Evolutionary conservation across 2,329 filamentous ascomycete species (phyloP), one percentile per base, ranked within the genome.

Genomic region (Venturia aucupariae): DNA sequence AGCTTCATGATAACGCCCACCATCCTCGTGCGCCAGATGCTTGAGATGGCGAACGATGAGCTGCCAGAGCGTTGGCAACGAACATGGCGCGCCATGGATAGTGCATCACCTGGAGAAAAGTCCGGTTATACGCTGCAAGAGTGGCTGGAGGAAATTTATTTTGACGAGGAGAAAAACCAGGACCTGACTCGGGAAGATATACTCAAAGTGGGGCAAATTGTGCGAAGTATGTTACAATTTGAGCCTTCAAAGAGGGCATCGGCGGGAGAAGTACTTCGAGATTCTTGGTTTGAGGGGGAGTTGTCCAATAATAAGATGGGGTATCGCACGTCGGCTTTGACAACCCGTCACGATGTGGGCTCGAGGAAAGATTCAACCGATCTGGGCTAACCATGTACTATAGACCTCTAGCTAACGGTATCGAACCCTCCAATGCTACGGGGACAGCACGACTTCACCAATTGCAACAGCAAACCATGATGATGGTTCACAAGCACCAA

Each of bases 121-220:
- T 17, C 68, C 0, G 68, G 64, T 6, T 67, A 68, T 17, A 68
- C 64, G 19, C 68, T 77, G 39, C 73, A 76, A 64, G 67, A 74
- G 64, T 77, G 73, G 74, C 66, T 77, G 30, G 71, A 75, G 68
- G 72, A 76, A 65, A 68, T 72, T 30, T 76, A 77, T 62, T 77
- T 76, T 68, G 71, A 75, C 64, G 67, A 69, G 19, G 70, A 66
- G 39, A 69, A 68, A 59, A 61, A 59, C 6, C 61, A 67, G 39
- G 67, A 69, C 24, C 51, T 70, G 44, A 68, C 35, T 3, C 65
- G 62, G 39, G 66, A 68, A 51, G 70, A 71, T n/a, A 67, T 72
- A 13, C 4, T 68, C 4, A 35, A 38, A 35, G 61, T 71, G 1
- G 68, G 68, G 41, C 63, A 22, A 48, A 64, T 71, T 41, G 42